These are phyloP conservation scores for Fusarium citri DNA, from an alignment of 2,329 filamentous ascomycete species.

Conservation along the genomic window DNA sequence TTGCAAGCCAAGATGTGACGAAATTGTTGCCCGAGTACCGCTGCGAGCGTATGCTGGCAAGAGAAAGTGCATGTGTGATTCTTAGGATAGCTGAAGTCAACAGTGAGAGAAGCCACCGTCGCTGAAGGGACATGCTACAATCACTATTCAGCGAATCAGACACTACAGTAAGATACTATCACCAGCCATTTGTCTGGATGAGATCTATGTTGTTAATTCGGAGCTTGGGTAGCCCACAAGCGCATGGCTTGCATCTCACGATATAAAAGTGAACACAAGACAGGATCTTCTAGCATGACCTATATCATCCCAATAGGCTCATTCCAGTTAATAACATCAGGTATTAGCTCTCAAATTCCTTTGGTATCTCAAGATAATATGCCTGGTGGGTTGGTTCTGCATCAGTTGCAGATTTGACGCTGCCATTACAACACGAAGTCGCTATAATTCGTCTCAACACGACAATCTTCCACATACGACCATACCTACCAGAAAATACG, in stretches of 20 bases:
- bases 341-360: too few species aligned
- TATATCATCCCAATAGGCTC: rapidly evolving
- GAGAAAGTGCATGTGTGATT: neutral
- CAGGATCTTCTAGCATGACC: neutral
- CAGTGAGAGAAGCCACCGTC: neutral
- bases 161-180: rapidly evolving
- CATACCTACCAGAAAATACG: constrained; percentile 12
- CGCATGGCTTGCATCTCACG: neutral
- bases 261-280: neutral
- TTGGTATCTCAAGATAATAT: too few species aligned
- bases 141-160: neutral
- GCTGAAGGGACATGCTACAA: neutral
- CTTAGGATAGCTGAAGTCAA: neutral
- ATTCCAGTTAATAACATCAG: too few species aligned
- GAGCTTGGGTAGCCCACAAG: neutral
- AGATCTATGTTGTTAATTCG: neutral
- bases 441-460: neutral
- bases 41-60: neutral
- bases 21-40: too few species aligned
- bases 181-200: neutral
- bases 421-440: neutral
- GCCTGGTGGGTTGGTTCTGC: neutral
- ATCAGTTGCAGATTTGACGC: neutral
- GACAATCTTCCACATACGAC: neutral
- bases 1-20: neutral